Evolutionary conservation across 257 asterid genomes (phyloP).

Genomic region (Rehmannia glutinosa): DNA sequence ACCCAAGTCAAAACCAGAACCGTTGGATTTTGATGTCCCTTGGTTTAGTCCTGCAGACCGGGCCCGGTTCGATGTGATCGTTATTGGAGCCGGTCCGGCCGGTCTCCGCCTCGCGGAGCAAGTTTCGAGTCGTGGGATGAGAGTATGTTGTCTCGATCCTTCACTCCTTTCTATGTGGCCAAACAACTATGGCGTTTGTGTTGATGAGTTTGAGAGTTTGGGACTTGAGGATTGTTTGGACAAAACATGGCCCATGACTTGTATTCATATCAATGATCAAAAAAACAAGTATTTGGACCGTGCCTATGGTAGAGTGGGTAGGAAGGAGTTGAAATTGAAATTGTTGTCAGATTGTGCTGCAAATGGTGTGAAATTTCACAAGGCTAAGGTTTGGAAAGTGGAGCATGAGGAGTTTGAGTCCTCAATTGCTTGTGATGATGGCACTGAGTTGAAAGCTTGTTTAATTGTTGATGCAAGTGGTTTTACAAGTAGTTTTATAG

Average conservation of each 20-base stretch:
- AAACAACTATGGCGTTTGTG: too few species aligned
- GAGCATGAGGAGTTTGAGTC: too few species aligned
- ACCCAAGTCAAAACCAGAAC: too few species aligned
- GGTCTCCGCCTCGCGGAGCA: conserved; percentile 82
- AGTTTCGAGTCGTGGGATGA: conserved; percentile 54
- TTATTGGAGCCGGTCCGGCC: conserved; percentile 86
- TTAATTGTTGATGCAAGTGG: conserved; percentile 91
- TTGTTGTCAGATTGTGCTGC: conserved; percentile 48
- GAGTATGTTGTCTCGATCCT: conserved; percentile 81
- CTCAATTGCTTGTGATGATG: conserved; percentile 68
- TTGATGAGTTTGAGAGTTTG: too few species aligned
- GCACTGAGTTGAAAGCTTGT: conserved; percentile 50
- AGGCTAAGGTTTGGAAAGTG: too few species aligned
- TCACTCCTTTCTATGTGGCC: too few species aligned
- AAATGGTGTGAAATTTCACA: conserved; percentile 60
- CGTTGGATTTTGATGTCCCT: conserved; percentile 54
- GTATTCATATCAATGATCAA: conserved; percentile 49
- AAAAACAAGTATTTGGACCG: conserved; percentile 62
- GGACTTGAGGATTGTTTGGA: too few species aligned
- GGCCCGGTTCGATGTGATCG: conserved; percentile 55
- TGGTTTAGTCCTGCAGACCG: conserved; percentile 47
- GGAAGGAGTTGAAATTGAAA: conserved; percentile 53
- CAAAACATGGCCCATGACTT: conserved; percentile 63
- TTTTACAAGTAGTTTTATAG: conserved; percentile 47
- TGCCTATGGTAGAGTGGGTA: too few species aligned